phyloP scores from a whole-genome alignment of 2,329 filamentous ascomycete genomes.

The Fusarium goolgardi region DNA sequence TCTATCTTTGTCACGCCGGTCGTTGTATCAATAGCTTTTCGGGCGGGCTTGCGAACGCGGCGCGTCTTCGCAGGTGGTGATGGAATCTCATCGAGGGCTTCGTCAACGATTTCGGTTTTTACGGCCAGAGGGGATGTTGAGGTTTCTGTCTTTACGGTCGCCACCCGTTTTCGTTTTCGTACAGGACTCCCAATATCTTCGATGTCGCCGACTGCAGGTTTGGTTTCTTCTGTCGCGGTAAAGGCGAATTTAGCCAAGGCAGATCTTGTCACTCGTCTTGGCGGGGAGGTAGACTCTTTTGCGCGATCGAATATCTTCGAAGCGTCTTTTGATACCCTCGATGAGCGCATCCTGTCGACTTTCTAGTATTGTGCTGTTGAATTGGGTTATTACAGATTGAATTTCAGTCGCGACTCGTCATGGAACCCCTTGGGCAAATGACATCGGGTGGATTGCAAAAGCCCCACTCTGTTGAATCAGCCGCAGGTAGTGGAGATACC shows the following conservation, averaged over 20 bases:
- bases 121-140: constrained; percentile 41
- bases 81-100: constrained; percentile 42
- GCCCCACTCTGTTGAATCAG: constrained; percentile 28
- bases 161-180: constrained; percentile 49
- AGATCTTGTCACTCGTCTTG: constrained; percentile 62
- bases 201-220: constrained; percentile 58
- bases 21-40: constrained; percentile 55
- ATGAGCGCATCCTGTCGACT: constrained; percentile 63
- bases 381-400: not conserved
- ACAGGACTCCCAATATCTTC: constrained; percentile 63
- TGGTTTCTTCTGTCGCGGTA: constrained; percentile 44
- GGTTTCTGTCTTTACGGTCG: constrained; percentile 24
- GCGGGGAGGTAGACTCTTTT: constrained; percentile 46
- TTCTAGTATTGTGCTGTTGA: constrained; percentile 2
- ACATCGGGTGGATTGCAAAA: constrained; percentile 11
- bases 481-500: constrained; percentile 21
- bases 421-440: constrained; percentile 26
- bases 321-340: constrained; percentile 68
- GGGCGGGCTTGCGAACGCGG: constrained; percentile 60
- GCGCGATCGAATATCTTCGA: constrained; percentile 62
- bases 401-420: constrained; percentile 22
- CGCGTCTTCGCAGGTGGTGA: constrained; percentile 45
- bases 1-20: constrained; percentile 56
- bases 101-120: constrained; percentile 56
- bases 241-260: constrained; percentile 62